Conservation (phyloP, 2,329 filamentous ascomycete species). For the Calonectria pseudoturangicola region DNA sequence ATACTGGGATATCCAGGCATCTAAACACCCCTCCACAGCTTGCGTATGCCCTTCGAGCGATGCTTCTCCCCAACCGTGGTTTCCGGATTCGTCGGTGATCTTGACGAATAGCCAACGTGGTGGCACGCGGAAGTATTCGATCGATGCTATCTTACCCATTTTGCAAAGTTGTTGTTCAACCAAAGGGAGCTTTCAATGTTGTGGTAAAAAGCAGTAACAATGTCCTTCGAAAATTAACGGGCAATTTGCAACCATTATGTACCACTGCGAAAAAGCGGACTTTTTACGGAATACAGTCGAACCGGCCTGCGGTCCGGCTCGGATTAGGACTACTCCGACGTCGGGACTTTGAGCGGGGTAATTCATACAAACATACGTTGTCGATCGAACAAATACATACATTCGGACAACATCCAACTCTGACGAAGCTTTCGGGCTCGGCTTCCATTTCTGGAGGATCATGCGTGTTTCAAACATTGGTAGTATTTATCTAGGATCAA, state of each 20-base stretch:
- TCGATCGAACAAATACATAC: neutral
- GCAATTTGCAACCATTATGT: too few relatives aligned
- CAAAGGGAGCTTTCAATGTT: neutral
- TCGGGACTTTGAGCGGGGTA: conserved; percentile 13
- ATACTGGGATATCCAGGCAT: conserved; percentile 78
- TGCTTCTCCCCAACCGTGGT: conserved; percentile 83
- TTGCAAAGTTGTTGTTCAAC: neutral
- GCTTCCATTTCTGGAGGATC: neutral
- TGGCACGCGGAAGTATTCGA: conserved; percentile 85
- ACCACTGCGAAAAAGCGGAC: neutral
- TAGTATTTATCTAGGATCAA: too few relatives aligned
- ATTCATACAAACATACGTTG: neutral
- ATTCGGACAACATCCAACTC: neutral
- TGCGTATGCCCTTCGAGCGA: conserved; percentile 84
- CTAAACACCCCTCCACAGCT: conserved; percentile 83
- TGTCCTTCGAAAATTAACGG: too few relatives aligned
- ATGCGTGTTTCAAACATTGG: neutral
- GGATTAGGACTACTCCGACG: conserved; percentile 11
- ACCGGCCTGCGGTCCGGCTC: neutral
- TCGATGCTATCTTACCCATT: conserved; percentile 61
- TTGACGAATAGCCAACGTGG: conserved; percentile 88
- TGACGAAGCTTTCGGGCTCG: neutral
- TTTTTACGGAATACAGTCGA: neutral
- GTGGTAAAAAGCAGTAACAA: neutral
- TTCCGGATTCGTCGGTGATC: conserved; percentile 79